Evolutionary conservation across 768 basidiomycete species (phyloP), one percentile per base, ranked within the genome.

Genomic region (Wakefieldia striispora): DNA sequence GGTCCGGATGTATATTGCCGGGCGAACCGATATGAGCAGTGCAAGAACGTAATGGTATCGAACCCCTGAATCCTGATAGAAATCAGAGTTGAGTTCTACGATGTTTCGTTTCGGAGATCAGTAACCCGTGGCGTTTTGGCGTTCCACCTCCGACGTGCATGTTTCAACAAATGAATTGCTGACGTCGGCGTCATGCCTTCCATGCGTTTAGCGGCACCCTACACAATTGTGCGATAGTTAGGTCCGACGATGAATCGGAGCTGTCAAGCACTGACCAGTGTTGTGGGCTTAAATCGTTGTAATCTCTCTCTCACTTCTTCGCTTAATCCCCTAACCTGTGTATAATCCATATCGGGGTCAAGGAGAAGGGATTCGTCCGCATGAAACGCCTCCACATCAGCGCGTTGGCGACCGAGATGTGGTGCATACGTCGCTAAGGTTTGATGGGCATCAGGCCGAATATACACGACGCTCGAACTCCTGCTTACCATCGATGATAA

Each of bases 121-220:
- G 33, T n/a, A 42, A 20, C 19, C 16, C 36, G 34, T 21, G 20
- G 36, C 24, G 21, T 31, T 24, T 12, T 43, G 20, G 43, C n/a
- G 41, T 48, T 29, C 66, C 66, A 67, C 17, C 64, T 70, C 48
- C 72, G 66, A 45, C 66, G 72, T 42, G 88, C 83, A 62, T 89
- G 77, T 57, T 77, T 80, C 54, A 94, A 70, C 21, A 95, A 64
- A 35, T 75, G 74, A 12, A 91, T 74, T n/a, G 88, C 70, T 1
- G 82, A 81, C 0, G 84, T 77, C 2, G 92, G 92, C 3, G 93
- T 95, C 80, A 95, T 90, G 8, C 93, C 93, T 63, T 95, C 92
- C 82, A 95, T 92, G 23, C 92, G 75, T 66, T 92, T 93, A 14
- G 88, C 93, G 4, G 88, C 87, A n/a, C 92, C 92, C 91, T 93